Base-by-base conservation (phyloP, 257 asterid species). In the Solanum sitiens region DNA sequence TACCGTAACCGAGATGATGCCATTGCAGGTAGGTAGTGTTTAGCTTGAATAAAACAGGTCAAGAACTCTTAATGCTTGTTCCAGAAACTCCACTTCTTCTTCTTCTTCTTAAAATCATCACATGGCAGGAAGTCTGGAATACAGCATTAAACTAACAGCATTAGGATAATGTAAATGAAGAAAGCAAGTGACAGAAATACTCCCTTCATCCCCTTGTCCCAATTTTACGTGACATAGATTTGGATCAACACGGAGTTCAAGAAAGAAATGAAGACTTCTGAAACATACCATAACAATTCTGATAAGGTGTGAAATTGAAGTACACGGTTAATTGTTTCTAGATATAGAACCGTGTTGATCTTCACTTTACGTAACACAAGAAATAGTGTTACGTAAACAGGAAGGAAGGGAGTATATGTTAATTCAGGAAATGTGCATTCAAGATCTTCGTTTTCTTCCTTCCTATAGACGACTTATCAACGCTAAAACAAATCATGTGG, bases 31-130 rank as follows among this genome's bases (percentile, higher is more conserved):
- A 77, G 23, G 15, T 45, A 50, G 74, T 2, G 72, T 75, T 20
- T 39, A 18, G 30, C 45, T 59, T 40, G 45, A 33, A 25, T 35
- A 47, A 32, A 32, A 84, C 25, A 63, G 87, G 25, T 63, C 61
- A 37, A 53, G 37, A 65, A 20, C 44, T 61, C 85, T 93, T 91
- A 91, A 89, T 93, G 90, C 93, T 94, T 94, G 94, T 95, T 94
- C 83, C 99, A 86, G 44, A 96, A 94, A 91, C 83, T 92, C 99
- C 99, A 94, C 98, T 98, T 95, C 92, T 91, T 97, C 86, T 95
- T 96, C 94, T 95, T 95, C 93, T 94, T 94, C 95, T 93, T 95
- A 63, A 88, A 89, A 72, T 95, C 98, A 80, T 95, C 98, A 80
- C 88, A 88, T 32, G 93, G 92, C 74, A 94, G 94, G 85, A 93